These are phyloP conservation scores for Rhizophagus clarus DNA, from an alignment of 192 early-diverging fungal genomes.

Conservation along the genomic window DNA sequence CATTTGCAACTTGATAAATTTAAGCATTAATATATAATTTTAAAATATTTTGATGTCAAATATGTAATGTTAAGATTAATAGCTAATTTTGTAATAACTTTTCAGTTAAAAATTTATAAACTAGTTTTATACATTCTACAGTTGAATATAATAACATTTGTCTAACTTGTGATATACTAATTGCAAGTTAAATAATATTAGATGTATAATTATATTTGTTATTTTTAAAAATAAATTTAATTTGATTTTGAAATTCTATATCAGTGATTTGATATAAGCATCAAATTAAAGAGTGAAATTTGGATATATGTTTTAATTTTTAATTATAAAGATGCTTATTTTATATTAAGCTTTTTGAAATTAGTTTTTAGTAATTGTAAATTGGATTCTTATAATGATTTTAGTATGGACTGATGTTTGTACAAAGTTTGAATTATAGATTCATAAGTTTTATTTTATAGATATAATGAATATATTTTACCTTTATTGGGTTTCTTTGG, in stretches of 20 bases:
- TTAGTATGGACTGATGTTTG: not conserved
- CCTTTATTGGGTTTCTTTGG: not conserved
- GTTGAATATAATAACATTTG: not conserved
- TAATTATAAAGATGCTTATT: not conserved
- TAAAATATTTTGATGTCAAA: not conserved
- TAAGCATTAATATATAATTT: not conserved
- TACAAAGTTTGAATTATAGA: not conserved
- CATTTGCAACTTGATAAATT: not conserved
- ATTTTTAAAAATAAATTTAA: not conserved
- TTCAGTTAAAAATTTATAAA: slow-evolving; percentile 6
- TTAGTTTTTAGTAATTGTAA: not conserved
- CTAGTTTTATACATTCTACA: not conserved
- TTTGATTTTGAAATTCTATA: not conserved
- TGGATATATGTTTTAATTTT: slow-evolving; percentile 6
- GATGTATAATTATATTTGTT: not conserved
- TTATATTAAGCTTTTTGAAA: not conserved
- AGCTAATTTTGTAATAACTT: not conserved
- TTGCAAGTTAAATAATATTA: not conserved
- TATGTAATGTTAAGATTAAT: not conserved
- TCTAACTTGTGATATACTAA: not conserved
- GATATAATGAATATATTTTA: not conserved
- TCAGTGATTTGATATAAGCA: not conserved
- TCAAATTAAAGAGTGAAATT: not conserved
- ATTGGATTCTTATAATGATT: not conserved
- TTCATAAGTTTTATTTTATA: not conserved